These are phyloP conservation scores for Penicillium waksmanii DNA, from an alignment of 495 filamentous ascomycete genomes.

Conservation along the genomic window DNA sequence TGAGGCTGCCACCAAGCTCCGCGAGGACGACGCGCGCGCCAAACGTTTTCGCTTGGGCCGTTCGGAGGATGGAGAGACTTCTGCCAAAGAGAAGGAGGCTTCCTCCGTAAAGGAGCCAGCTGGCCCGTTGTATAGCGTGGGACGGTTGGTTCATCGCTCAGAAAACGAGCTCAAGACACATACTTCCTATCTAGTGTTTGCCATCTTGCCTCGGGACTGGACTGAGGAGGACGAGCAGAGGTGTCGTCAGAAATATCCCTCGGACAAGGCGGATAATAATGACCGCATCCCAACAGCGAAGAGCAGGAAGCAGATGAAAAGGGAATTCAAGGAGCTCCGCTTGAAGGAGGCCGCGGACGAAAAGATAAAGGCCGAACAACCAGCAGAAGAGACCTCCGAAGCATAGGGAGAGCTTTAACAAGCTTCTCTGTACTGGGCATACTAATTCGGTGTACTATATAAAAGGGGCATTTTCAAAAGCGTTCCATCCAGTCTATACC, in stretches of 20 bases:
- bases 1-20: slow-evolving; percentile 73
- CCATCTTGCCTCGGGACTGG: slow-evolving; percentile 85
- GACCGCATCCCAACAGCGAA: slow-evolving; percentile 41
- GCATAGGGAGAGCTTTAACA: slow-evolving; percentile 9
- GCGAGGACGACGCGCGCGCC: slow-evolving; percentile 69
- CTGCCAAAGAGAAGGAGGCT: slow-evolving; percentile 2
- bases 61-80: not conserved
- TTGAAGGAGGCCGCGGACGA: slow-evolving; percentile 46
- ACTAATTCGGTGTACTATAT: slow-evolving; percentile 19
- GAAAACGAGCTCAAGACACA: slow-evolving; percentile 93
- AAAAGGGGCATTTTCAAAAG: slow-evolving; percentile 12
- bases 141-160: slow-evolving; percentile 73
- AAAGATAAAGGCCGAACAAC: slow-evolving; percentile 46
- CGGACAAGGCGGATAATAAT: slow-evolving; percentile 32
- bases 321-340: slow-evolving; percentile 32
- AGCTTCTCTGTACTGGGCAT: not conserved
- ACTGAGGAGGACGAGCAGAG: slow-evolving; percentile 76
- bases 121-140: slow-evolving; percentile 57
- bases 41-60: slow-evolving; percentile 54
- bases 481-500: slow-evolving; percentile 1
- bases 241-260: slow-evolving; percentile 63
- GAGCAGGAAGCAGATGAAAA: slow-evolving; percentile 57
- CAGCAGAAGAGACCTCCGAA: slow-evolving; percentile 15
- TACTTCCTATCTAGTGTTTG: slow-evolving; percentile 94
- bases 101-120: slow-evolving; percentile 9